Evolutionary conservation across 163 green algal species (phyloP), one percentile per base, ranked within the genome.

Genomic region (Prototheca stagnorum): DNA sequence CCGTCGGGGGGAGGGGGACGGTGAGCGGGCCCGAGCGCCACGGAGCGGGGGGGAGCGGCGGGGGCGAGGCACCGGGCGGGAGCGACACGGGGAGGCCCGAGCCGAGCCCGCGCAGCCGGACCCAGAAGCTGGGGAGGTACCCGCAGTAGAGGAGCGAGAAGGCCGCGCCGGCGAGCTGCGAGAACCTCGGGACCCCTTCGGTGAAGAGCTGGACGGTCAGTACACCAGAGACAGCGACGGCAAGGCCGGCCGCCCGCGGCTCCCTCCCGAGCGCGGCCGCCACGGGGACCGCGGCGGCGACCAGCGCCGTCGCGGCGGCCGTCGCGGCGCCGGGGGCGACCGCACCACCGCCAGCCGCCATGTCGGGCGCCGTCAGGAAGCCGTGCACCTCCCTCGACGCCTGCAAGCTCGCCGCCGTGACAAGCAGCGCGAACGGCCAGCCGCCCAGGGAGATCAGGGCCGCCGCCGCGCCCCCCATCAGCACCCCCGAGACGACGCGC

Each of bases 91-190:
- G n/a, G n/a, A n/a, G n/a, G n/a, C n/a, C n/a, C n/a, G n/a, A n/a
- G n/a, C n/a, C n/a, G n/a, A n/a, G n/a, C n/a, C n/a, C n/a, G 8
- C 88, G 64, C 56, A 98, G 59, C 59, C 94, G 93, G 31, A 98
- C 69, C 89, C 89, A 98, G 61, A 95, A 98, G 56, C 67, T 84
- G 3, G 87, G 87, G 21, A 98, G 72, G 72, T 90, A 97, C n/a
- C 84, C 85, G 55, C 85, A 95, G 65, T 95, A 95, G 31, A 95
- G 83, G 14, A 95, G 60, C 6, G 81, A 83, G 64, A 94, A 93
- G 12, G 93, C 54, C 5, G 75, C 75, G 3, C 72, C 83, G 1
- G 85, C 75, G 22, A 95, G 73, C 70, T 92, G 81, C 17, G 76
- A 55, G 44, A 92, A 93, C 37, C 71, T 79, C 9, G 80, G 79